Evolutionary conservation across 148 eudicot species (phyloP), one percentile per base, ranked within the genome.

Genomic region (Rhododendron ovatum): DNA sequence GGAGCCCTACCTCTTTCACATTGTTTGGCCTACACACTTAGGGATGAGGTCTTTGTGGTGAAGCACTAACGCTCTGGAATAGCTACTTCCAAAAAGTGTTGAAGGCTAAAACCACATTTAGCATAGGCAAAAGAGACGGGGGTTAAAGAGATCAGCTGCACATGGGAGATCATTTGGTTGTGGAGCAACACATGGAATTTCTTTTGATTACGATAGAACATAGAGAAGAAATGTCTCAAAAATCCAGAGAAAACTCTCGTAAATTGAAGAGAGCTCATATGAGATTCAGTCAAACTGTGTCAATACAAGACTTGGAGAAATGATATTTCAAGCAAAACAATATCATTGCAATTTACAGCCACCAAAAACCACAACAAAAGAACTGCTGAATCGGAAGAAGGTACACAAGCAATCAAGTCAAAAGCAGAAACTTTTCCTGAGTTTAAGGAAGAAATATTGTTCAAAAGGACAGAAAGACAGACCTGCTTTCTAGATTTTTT

Each of bases 401-500:
- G 75, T 11, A n/a, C 26, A 67, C 65, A 10, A 74, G 80, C 80
- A 74, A 51, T 74, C 13, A 9, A 28, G 24, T 47, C 67, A 33
- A 50, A 35, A 30, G 33, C 41, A 13, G 45, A 24, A 71, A 84
- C 11, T 4, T 30, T 15, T 45, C 63, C 48, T 11, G 13, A 30
- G 15, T 35, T 51, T 6, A 53, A 37, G 51, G 41, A 74, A 82
- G 33, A 59, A 79, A 18, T 86, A 51, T 3, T 12, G 30, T 61
- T 28, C 81, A 78, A 78, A 71, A 51, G 50, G 82, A 75, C 61
- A 47, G 79, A 47, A 79, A 51, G 57, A 82, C 83, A 17, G 24
- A 94, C 99, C 98, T 90, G 94, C 75, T 95, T 94, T 88, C 94
- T 92, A 83, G 88, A 85, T 85, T 91, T 95, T 67, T 76, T 71